Base-by-base conservation (phyloP, 2,329 filamentous ascomycete genomes). In the Talaromyces sp. region DNA sequence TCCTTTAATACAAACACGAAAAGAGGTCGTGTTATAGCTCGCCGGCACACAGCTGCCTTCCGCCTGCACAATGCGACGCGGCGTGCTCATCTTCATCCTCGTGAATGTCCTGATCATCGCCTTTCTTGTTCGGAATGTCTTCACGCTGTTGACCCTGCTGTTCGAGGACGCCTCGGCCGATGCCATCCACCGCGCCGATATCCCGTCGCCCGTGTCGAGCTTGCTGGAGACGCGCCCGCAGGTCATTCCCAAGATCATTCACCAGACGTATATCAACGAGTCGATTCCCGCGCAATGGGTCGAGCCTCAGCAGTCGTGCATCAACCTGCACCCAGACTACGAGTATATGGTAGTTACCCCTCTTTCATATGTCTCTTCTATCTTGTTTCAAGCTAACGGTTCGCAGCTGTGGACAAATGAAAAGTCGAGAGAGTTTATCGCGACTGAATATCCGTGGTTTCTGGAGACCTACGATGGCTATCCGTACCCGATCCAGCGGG, bases 361-460 rank as follows among this genome's bases (percentile, higher is more conserved):
- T 39, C 17, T 49, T 53, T 25, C 19, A n/a, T 22, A 19, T 28
- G 11, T 19, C 30, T 10, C 19, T 28, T 33, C 11, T 13, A 22
- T 11, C 1, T 44, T 39, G 53, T n/a, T 44, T n/a, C 47, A 54
- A 25, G 59, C 68, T 73, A 67, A 72, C 67, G 17, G 28, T 52
- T 4, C 61, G 64, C 68, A 91, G 87, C 82, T 93, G 22, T 95
- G 90, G 90, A 92, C 89, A 8, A 87, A 92, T 68, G 84, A 83
- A 51, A 83, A 83, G 66, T 84, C 88, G 27, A 82, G 87, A 67
- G 83, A 88, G 2, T 92, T 93, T 69, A 91, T 93, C 66, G 82
- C 83, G 39, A 78, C 81, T 33, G 85, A 93, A 73, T 93, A 92
- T 69, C 85, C 89, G 1, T 92, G 89, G 88, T 93, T 92, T 73